These are phyloP conservation scores for Glutinoglossum americanum DNA, from an alignment of 495 filamentous ascomycete species.

Conservation along the genomic window DNA sequence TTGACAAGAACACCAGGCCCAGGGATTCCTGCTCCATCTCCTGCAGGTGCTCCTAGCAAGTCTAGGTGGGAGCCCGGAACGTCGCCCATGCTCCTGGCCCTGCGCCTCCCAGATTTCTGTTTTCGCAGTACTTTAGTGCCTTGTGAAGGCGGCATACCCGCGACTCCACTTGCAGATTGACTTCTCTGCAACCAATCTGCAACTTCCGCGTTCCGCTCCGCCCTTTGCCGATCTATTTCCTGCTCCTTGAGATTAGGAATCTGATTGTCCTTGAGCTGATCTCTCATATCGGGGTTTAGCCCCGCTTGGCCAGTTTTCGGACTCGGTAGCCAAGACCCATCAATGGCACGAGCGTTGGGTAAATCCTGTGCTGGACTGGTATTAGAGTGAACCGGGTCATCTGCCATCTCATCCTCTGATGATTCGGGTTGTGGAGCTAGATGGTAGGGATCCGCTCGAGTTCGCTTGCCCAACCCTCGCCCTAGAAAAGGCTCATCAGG, in stretches of 20 bases:
- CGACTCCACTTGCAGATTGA: conserved; percentile 6
- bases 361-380: not conserved
- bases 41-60: not conserved
- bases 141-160: conserved; percentile 4
- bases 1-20: conserved; percentile 1
- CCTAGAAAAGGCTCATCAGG: not conserved
- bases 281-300: conserved; percentile 11
- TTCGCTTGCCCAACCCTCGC: not conserved
- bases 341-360: not conserved
- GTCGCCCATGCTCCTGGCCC: not conserved
- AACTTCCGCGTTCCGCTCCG: conserved; percentile 11
- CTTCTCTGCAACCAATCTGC: conserved; percentile 11
- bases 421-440: not conserved
- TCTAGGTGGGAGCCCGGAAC: not conserved
- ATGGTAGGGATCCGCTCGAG: not conserved
- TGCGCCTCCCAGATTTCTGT: conserved; percentile 8
- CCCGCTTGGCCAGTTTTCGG: conserved; percentile 11
- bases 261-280: conserved; percentile 4
- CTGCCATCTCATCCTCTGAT: not conserved
- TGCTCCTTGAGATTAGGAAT: conserved; percentile 13
- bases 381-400: not conserved
- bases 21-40: not conserved
- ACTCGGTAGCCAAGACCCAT: conserved; percentile 3
- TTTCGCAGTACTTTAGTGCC: conserved; percentile 4
- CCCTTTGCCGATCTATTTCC: conserved; percentile 9